These are phyloP conservation scores for Aspergillus affinis DNA, from an alignment of 495 filamentous ascomycete genomes.

Conservation along the genomic window DNA sequence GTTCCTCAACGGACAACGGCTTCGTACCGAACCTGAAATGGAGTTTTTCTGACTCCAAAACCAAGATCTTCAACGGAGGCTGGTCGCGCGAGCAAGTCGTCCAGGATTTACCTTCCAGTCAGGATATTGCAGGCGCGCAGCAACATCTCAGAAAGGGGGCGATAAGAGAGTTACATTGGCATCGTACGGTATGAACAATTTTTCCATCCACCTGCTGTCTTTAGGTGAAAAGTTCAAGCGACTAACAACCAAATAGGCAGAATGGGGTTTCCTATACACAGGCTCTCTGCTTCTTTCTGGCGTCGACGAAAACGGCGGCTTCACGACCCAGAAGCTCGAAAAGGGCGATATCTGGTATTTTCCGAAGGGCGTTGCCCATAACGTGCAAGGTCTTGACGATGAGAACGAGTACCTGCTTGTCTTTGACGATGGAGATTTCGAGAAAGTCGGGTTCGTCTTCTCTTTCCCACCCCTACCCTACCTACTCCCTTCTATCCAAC, in stretches of 20 bases:
- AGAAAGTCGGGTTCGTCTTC: conserved; percentile 33
- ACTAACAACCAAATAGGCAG: conserved; percentile 43
- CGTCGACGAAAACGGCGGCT: conserved; percentile 59
- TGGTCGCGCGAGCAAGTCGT: conserved; percentile 67
- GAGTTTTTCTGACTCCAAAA: conserved; percentile 64
- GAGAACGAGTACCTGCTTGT: conserved; percentile 66
- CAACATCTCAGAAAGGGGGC: conserved; percentile 64
- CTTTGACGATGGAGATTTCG: conserved; percentile 62
- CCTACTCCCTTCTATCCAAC: no score
- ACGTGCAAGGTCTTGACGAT: conserved; percentile 56
- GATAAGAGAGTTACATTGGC: conserved; percentile 66
- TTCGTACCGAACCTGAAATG: conserved; percentile 62
- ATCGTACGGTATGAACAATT: conserved; percentile 47
- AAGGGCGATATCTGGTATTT: conserved; percentile 69
- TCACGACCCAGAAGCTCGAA: conserved; percentile 53
- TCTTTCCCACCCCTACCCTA: no score
- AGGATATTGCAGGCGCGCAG: conserved; percentile 62
- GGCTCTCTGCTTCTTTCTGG: conserved; percentile 57
- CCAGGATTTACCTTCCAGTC: conserved; percentile 55
- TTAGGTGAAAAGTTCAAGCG: no score
- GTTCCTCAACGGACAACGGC: conserved; percentile 57
- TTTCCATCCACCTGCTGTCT: no score
- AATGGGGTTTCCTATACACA: conserved; percentile 63
- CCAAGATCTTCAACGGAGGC: conserved; percentile 57
- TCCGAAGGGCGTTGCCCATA: conserved; percentile 62